Evolutionary conservation across 768 basidiomycete species (phyloP).

Genomic region (Phaeotremella fagi): DNA sequence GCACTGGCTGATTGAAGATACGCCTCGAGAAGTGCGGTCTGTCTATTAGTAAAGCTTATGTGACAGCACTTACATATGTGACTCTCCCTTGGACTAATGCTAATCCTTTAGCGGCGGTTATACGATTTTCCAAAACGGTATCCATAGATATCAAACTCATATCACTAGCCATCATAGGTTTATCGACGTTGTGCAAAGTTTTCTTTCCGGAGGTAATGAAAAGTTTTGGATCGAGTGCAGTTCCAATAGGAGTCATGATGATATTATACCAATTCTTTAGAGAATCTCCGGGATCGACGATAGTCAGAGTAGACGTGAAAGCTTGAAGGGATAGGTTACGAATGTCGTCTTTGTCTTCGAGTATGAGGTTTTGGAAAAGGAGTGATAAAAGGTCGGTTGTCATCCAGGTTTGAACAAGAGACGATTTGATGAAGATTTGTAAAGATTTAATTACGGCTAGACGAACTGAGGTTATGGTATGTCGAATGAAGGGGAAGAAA

Average conservation of each 20-base stretch:
- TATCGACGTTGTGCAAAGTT: slow-evolving; percentile 87
- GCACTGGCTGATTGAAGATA: slow-evolving; percentile 84
- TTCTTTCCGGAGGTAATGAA: slow-evolving; percentile 60
- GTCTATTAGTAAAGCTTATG: slow-evolving; percentile 24
- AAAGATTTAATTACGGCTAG: slow-evolving; percentile 86
- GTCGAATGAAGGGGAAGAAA: slow-evolving; percentile 95
- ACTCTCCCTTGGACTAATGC: slow-evolving; percentile 48
- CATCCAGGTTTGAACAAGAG: slow-evolving; percentile 73
- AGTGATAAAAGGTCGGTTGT: slow-evolving; percentile 69
- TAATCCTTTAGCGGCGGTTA: slow-evolving; percentile 72
- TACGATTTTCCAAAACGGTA: slow-evolving; percentile 68
- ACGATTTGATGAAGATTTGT: slow-evolving; percentile 72
- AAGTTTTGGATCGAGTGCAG: slow-evolving; percentile 62
- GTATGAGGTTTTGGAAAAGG: slow-evolving; percentile 87
- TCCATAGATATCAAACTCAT: slow-evolving; percentile 73
- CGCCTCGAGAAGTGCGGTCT: slow-evolving; percentile 65
- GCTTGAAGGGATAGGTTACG: slow-evolving; percentile 65
- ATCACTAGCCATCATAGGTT: slow-evolving; percentile 88
- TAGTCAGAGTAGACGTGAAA: slow-evolving; percentile 68
- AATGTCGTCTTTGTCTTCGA: slow-evolving; percentile 83
- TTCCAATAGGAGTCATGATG: slow-evolving; percentile 83
- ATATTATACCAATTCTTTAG: slow-evolving; percentile 74
- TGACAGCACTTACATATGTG: neutral
- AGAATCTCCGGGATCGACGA: slow-evolving; percentile 44
- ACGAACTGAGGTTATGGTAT: slow-evolving; percentile 89